Evolutionary conservation across 805 yeast species (phyloP).

Genomic region (Candida alai): DNA sequence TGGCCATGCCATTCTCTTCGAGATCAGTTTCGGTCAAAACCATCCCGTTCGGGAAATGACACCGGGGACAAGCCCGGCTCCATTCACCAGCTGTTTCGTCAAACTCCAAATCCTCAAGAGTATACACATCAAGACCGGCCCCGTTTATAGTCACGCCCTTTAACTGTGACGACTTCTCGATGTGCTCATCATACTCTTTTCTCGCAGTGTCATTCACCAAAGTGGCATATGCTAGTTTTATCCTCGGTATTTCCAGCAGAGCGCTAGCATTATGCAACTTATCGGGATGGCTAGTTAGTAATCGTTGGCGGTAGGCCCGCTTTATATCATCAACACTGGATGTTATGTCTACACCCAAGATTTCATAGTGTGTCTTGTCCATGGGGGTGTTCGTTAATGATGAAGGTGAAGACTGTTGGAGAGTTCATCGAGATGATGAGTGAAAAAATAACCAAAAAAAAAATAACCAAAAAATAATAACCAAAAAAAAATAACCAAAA

Average conservation of each 20-base stretch:
- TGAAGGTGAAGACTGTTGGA: not conserved
- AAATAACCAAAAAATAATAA: not conserved
- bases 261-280: slow-evolving; percentile 30
- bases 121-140: slow-evolving; percentile 66
- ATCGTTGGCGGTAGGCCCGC: slow-evolving; percentile 56
- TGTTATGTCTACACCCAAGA: slow-evolving; percentile 47
- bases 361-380: slow-evolving; percentile 43
- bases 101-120: slow-evolving; percentile 58
- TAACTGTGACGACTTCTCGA: slow-evolving; percentile 30
- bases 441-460: not conserved
- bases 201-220: slow-evolving; percentile 42
- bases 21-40: slow-evolving; percentile 59
- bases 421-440: not conserved
- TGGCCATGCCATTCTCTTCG: slow-evolving; percentile 47
- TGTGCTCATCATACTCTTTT: slow-evolving; percentile 48
- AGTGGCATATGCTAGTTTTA: slow-evolving; percentile 63
- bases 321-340: slow-evolving; percentile 45
- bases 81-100: slow-evolving; percentile 38
- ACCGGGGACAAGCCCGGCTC: slow-evolving; percentile 63
- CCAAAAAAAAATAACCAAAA: not conserved
- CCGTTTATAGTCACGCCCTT: slow-evolving; percentile 46
- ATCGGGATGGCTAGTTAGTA: slow-evolving; percentile 78
- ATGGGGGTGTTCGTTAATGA: slow-evolving; percentile 1
- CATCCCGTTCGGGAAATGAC: slow-evolving; percentile 52
- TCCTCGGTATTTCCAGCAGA: slow-evolving; percentile 22